Evolutionary conservation across 2,329 filamentous ascomycete genomes (phyloP).

Genomic region (Penicillium sp.): DNA sequence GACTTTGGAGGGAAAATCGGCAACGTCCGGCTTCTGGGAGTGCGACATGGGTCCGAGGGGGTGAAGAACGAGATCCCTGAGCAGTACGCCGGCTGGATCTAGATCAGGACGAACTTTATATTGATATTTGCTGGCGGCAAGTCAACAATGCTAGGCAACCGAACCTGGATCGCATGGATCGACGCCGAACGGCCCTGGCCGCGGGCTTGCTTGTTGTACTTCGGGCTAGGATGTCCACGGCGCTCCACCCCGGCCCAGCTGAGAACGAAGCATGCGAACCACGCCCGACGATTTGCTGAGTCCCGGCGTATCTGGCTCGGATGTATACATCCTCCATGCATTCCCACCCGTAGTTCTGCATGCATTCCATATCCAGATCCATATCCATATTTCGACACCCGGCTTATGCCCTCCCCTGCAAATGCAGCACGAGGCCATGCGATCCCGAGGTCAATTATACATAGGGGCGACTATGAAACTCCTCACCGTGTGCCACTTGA

Average conservation of each 20-base stretch:
- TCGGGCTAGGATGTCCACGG: conserved; percentile 5
- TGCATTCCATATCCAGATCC: not conserved
- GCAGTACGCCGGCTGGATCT: conserved; percentile 46
- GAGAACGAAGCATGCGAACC: conserved; percentile 12
- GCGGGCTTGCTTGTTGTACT: conserved; percentile 3
- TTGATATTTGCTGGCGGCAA: not conserved
- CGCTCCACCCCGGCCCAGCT: not conserved
- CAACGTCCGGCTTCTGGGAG: conserved; percentile 49
- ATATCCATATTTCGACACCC: not conserved
- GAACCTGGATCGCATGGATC: not conserved
- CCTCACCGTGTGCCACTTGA: conserved; percentile 11
- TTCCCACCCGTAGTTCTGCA: not conserved
- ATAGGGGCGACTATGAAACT: not conserved
- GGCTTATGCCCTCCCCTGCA: conserved; percentile 8
- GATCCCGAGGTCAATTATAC: conserved; percentile 1
- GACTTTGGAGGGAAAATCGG: conserved; percentile 52
- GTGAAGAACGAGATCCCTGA: conserved; percentile 45
- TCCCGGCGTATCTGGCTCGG: conserved; percentile 1
- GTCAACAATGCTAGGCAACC: conserved; percentile 10
- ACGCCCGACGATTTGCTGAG: conserved; percentile 1
- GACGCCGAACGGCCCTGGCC: conserved; percentile 2
- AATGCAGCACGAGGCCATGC: conserved; percentile 12
- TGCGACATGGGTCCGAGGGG: conserved; percentile 52
- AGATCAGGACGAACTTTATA: conserved; percentile 1
- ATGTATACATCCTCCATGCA: conserved; percentile 2